Evolutionary conservation across 2,329 filamentous ascomycete genomes (phyloP), one percentile per base, ranked within the genome.

Genomic region (Phaeosphaeriaceae sp.): DNA sequence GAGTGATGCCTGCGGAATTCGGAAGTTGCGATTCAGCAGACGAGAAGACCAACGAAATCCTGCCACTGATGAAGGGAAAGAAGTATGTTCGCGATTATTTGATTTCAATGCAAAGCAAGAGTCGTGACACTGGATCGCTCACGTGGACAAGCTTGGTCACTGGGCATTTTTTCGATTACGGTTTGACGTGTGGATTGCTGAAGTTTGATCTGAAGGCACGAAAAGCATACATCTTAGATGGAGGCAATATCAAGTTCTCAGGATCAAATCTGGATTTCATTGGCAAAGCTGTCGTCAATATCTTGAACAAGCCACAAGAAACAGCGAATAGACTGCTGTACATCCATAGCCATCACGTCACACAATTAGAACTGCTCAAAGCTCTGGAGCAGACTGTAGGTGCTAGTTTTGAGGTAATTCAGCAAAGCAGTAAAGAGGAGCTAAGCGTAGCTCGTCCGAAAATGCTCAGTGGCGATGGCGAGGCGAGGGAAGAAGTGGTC

Each of bases 1-100:
- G 83, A 4, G 83, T 85, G 54, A 82, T 86, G 6, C 83, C 84
- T 1, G 82, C 83, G 15, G 86, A 89, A 48, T 88, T 82, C 53
- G 79, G 74, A 9, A 71, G 67, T 46, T 77, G 74, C 60, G 79
- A 72, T 55, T 76, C 62, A 48, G 76, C 66, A 34, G 76, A 65
- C 66, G 70, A 46, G 55, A 71, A 47, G 60, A 77, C 53, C 42
- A 71, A 73, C 30, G 66, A 74, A 16, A 60, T 77, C 1, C 72
- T 87, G 1, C 79, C 83, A 1, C 67, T 85, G 1, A 85, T 83
- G 60, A 71, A 66, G 23, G 68, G 72, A 49, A 88, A 88, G 53
- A 67, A 70, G 33, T 54, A 44, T 0, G 61, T 71, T 30, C 67
- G 74, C 7, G 66, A 70, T 21, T 66, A 75, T 29, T 59, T 84